Base-by-base conservation (phyloP, 2,329 filamentous ascomycete genomes). In the Fusarium sp. region DNA sequence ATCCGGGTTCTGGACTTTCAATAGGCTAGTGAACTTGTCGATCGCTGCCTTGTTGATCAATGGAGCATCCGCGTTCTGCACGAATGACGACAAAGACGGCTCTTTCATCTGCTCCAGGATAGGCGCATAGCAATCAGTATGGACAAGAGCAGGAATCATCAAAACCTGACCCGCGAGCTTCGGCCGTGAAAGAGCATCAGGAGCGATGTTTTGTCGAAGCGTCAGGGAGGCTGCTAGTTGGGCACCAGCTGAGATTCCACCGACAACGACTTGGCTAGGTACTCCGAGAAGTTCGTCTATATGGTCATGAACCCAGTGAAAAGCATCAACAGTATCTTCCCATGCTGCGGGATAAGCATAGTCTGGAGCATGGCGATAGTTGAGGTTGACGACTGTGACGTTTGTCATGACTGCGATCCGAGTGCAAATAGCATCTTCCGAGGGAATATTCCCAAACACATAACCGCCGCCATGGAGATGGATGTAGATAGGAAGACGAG, bases 331-430 rank as follows among this genome's bases (percentile, higher is more conserved):
- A 0, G 83, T 78, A 53, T 91, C 90, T 48, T 87, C 69, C 85
- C 85, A 89, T 0, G 85, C 83, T 0, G 83, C 86, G 0, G 89
- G 90, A 64, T 87, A 90, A 0, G 66, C 73, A 69, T 84, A 80
- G 58, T 90, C 86, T 0, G 89, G 89, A 0, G 88, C 89, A 73
- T 91, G 89, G 0, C 90, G 85, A 76, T 91, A 91, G 71, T 89
- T 88, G 18, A 90, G 81, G 47, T 89, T 88, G 3, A 90, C 73
- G 0, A 90, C 87, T 0, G 87, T 79, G 5, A 86, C 81, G 3
- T 80, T 78, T 0, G 82, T 77, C 9, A 81, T 81, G 18, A 84
- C 76, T 0, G 87, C 86, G 15, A 89, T 84, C 0, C 83, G 81
- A 0, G 85, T 79, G 70, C 88, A 91, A 2, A 81, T 82, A 0